Percentiles rank a stretch among this genome's conserved stretches.
These are phyloP conservation scores for Mortierella sp. DNA, from an alignment of 371 early-diverging fungal genomes.

Conservation along the genomic window DNA sequence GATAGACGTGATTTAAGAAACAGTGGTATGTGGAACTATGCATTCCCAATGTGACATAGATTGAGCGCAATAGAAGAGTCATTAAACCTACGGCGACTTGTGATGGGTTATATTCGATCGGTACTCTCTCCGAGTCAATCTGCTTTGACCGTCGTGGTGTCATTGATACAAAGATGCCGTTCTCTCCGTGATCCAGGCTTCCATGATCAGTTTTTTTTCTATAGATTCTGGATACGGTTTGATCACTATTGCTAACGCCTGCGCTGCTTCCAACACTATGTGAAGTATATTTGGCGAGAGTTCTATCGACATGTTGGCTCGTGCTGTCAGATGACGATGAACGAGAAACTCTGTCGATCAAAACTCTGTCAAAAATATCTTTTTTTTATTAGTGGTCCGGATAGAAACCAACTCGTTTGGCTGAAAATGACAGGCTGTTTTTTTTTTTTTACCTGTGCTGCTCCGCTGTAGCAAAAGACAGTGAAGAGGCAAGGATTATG, in stretches of 20 bases:
- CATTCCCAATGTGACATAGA: neutral
- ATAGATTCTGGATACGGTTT: neutral
- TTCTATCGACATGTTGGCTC: conserved; percentile 4
- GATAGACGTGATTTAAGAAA: too few relatives aligned
- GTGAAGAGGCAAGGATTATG: conserved; percentile 36
- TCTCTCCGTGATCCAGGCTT: neutral
- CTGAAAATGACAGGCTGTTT: neutral
- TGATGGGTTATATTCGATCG: conserved; percentile 16
- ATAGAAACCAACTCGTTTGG: neutral
- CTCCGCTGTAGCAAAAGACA: neutral
- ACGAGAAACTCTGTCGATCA: neutral
- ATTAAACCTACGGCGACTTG: conserved; percentile 14
- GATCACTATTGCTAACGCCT: neutral
- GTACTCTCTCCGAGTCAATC: conserved; percentile 17
- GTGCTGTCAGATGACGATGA: neutral
- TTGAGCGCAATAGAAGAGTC: neutral
- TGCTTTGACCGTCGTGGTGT: conserved; percentile 15
- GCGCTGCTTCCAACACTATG: too few relatives aligned
- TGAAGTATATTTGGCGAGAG: conserved; percentile 5
- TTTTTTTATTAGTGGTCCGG: neutral
- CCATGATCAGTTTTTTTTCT: too few relatives aligned
- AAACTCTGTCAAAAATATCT: too few relatives aligned
- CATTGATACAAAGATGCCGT: neutral
- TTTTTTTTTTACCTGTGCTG: neutral
- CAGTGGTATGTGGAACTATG: neutral